These are phyloP conservation scores for Schwanniomyces sp. DNA, from an alignment of 805 yeast genomes.

Conservation along the genomic window DNA sequence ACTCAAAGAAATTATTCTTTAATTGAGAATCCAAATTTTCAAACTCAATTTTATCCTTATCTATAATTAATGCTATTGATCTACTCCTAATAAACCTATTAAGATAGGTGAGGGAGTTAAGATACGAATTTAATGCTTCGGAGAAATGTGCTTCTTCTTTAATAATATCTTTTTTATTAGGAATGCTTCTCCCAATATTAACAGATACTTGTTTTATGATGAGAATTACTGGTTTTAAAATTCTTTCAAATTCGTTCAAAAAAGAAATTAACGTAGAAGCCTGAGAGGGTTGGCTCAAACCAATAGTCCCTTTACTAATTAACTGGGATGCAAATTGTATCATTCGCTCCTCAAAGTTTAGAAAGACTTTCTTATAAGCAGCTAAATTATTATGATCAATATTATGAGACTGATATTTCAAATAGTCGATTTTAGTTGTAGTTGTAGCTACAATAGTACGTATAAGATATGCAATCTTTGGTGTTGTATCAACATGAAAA, in stretches of 20 bases:
- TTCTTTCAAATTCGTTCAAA: background rate
- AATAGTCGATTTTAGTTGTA: background rate
- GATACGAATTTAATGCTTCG: background rate
- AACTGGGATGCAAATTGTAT: background rate
- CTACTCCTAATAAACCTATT: background rate
- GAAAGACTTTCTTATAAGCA: background rate
- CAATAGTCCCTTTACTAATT: background rate
- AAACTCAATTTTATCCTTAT: constrained; percentile 8
- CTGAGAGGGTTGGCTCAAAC: background rate
- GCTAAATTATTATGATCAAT: background rate
- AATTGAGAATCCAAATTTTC: constrained; percentile 10
- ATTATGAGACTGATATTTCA: background rate
- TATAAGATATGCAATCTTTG: constrained; percentile 2
- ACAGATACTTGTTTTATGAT: background rate
- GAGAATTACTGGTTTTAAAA: background rate
- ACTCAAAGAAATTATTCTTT: constrained; percentile 12
- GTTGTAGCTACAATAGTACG: constrained; percentile 1
- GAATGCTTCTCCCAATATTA: background rate
- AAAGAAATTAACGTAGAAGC: background rate
- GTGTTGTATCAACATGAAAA: constrained; percentile 12
- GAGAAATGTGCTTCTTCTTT: constrained; percentile 1
- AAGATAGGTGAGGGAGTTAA: background rate
- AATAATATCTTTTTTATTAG: background rate
- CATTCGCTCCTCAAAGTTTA: background rate
- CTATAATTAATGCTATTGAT: constrained; percentile 6